These are phyloP conservation scores for Echeveria elegans DNA, from an alignment of 164 flowering plant genomes.

Conservation along the genomic window DNA sequence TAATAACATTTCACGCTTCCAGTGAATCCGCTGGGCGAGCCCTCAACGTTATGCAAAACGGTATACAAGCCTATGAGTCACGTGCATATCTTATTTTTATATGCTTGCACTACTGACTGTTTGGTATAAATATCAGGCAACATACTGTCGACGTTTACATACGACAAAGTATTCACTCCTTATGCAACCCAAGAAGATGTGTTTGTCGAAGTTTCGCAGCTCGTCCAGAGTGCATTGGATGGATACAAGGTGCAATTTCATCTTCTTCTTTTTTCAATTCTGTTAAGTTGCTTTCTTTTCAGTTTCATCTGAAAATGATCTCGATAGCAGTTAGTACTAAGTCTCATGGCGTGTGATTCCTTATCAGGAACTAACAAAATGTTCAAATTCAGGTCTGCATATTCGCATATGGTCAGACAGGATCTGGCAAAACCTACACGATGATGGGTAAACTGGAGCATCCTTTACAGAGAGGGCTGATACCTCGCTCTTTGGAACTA, in stretches of 20 bases:
- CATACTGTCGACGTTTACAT: constrained; percentile 64
- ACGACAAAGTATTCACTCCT: constrained; percentile 77
- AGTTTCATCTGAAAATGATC: not conserved
- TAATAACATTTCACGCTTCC: constrained; percentile 62
- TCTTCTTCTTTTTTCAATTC: not conserved
- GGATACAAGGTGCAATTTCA: constrained; percentile 75
- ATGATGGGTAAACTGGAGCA: constrained; percentile 95
- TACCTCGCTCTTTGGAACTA: constrained; percentile 88
- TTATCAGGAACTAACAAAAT: not conserved
- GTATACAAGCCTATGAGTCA: constrained; percentile 19
- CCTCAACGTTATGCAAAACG: constrained; percentile 70
- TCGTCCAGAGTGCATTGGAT: constrained; percentile 97
- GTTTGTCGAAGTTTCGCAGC: constrained; percentile 87
- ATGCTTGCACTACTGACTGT: not conserved
- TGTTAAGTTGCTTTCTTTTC: too few species aligned
- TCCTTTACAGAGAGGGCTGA: constrained; percentile 64
- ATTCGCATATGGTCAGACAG: constrained; percentile 86
- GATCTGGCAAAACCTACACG: constrained; percentile 42
- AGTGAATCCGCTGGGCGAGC: constrained; percentile 64
- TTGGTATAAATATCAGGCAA: constrained; percentile 49
- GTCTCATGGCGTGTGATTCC: not conserved
- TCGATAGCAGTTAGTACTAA: constrained; percentile 19
- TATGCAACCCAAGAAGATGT: constrained; percentile 80
- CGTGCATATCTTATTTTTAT: not conserved
- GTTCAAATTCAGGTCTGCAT: constrained; percentile 70